Conservation (phyloP, 768 basidiomycete species). For the Mycena epipterygia region DNA sequence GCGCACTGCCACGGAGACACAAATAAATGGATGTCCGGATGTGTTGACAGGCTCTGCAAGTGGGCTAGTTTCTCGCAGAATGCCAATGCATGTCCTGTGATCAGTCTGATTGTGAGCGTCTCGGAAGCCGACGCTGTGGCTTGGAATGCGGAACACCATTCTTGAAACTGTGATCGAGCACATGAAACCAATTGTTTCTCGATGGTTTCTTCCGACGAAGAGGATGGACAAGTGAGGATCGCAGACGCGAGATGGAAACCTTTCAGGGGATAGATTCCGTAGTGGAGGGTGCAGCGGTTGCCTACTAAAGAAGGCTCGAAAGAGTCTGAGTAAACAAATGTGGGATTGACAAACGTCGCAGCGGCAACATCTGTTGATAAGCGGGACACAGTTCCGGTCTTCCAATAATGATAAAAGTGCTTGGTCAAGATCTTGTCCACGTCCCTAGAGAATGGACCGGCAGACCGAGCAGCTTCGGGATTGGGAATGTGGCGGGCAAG, state of each 20-base stretch:
- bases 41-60: conserved; percentile 1
- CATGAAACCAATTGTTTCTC: conserved; percentile 35
- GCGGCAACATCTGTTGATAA: conserved; percentile 28
- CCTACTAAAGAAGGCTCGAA: conserved; percentile 40
- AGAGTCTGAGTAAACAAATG: conserved; percentile 44
- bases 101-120: conserved; percentile 41
- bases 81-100: conserved; percentile 45
- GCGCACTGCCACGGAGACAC: conserved; percentile 42
- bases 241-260: conserved; percentile 50
- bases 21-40: conserved; percentile 22
- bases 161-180: conserved; percentile 41
- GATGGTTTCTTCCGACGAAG: conserved; percentile 3
- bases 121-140: conserved; percentile 24
- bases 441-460: conserved; percentile 13
- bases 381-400: conserved; percentile 46
- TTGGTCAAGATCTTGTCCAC: conserved; percentile 1
- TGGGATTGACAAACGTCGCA: conserved; percentile 51
- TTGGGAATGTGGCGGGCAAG: not conserved
- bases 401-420: conserved; percentile 46
- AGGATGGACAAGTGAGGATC: conserved; percentile 29
- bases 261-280: conserved; percentile 48
- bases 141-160: conserved; percentile 49
- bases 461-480: conserved; percentile 11
- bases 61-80: conserved; percentile 42
- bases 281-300: conserved; percentile 49